Base-by-base conservation (phyloP, 768 basidiomycete species). In the Daedaleopsis nitida region DNA sequence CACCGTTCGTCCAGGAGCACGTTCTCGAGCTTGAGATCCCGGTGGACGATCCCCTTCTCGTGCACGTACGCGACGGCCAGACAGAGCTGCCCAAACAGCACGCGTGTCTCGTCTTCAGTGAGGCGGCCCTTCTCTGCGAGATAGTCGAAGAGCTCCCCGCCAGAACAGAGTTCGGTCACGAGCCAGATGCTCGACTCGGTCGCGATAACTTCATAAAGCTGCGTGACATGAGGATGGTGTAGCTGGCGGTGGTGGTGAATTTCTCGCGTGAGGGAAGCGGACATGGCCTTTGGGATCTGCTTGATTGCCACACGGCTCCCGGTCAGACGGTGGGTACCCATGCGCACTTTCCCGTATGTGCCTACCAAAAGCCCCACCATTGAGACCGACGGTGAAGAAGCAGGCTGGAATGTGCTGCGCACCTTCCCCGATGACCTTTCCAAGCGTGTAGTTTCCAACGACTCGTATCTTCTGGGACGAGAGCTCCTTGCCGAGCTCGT, bases 91-190 rank as follows among this genome's bases (percentile, higher is more conserved):
- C 97, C 96, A 70, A 99, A 97, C n/a, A 98, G 75, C 21, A 89
- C 76, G 67, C 85, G 85, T 5, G 93, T 81, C 76, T 99, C 97
- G 44, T 87, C 84, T 73, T 96, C 94, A 21, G 84, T 77, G 55
- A 98, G 74, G 3, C 96, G 83, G 21, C 94, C 93, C 68, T 96
- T 92, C 79, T 99, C 97, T 14, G 91, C 93, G 23, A 99, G 88
- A 71, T 98, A 98, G 76, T 98, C 97, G 75, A 98, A 99, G 32
- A 99, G 84, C 74, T 99, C 97, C 43, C 97, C 97, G 11, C 97
- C 97, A 48, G 87, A 89, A 75, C 97, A 98, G 37, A 99, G 87
- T 72, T 99, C 97, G 16, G 95, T 93, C 45, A 99, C 90, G 59
- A 99, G 94, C 94, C 95, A 98, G 71, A 99, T 96, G 65, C 86